phyloP scores from a whole-genome alignment of 495 filamentous ascomycete genomes.

The Cenococcum geophilum region DNA sequence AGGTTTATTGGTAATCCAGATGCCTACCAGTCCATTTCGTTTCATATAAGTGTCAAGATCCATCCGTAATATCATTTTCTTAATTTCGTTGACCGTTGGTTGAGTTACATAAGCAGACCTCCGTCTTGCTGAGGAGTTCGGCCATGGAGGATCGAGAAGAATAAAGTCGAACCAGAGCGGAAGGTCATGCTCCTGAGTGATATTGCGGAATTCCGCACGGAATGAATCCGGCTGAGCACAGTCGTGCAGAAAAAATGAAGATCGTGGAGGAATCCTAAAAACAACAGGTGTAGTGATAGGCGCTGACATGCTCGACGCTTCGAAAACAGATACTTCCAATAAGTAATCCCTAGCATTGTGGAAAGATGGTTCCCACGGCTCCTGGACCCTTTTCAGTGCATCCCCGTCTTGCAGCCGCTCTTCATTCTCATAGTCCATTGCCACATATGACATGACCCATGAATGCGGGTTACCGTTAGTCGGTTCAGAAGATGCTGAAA shows the following conservation, averaged over 20 bases:
- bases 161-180: slow-evolving; percentile 64
- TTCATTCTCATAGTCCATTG: background rate
- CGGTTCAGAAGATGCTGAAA: background rate
- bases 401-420: background rate
- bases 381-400: background rate
- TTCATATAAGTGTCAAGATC: slow-evolving; percentile 53
- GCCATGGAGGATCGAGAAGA: slow-evolving; percentile 89
- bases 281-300: slow-evolving; percentile 21
- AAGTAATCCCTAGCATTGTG: slow-evolving; percentile 26
- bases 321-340: slow-evolving; percentile 14
- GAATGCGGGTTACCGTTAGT: slow-evolving; percentile 13
- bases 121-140: slow-evolving; percentile 76
- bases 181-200: slow-evolving; percentile 25
- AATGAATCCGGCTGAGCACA: slow-evolving; percentile 26
- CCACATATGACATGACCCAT: slow-evolving; percentile 13
- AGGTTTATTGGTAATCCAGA: slow-evolving; percentile 86
- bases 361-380: slow-evolving; percentile 27
- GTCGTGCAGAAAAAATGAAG: slow-evolving; percentile 47
- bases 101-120: slow-evolving; percentile 55
- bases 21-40: slow-evolving; percentile 53
- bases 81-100: slow-evolving; percentile 31
- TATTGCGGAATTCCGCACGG: slow-evolving; percentile 28
- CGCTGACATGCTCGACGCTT: slow-evolving; percentile 20
- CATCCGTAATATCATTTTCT: slow-evolving; percentile 47
- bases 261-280: slow-evolving; percentile 49